A percentile compares a stretch with the other conserved stretches of the same genome.
These are phyloP conservation scores for Irpex sp. DNA, from an alignment of 1,284 basidiomycete genomes.

Conservation along the genomic window DNA sequence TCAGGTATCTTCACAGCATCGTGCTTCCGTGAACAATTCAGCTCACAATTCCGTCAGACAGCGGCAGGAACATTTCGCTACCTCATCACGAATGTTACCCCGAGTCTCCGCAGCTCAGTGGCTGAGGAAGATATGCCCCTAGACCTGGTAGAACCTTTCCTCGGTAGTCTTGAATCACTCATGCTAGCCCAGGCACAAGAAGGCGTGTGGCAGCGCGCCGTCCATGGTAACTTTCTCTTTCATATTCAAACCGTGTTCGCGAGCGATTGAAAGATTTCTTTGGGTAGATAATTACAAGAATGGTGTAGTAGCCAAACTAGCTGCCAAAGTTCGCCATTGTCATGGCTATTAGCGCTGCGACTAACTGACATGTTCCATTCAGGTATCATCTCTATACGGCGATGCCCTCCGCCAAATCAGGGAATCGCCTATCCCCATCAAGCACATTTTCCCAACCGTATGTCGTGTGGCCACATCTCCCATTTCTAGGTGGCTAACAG, in stretches of 20 bases:
- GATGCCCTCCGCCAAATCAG: constrained; percentile 49
- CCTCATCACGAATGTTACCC: constrained; percentile 55
- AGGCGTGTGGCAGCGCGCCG: constrained; percentile 94
- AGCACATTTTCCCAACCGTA: constrained; percentile 53
- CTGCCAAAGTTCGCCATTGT: constrained; percentile 53
- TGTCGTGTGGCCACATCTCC: constrained; percentile 15
- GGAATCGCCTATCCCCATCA: constrained; percentile 43
- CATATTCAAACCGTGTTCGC: not conserved
- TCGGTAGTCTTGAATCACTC: constrained; percentile 69
- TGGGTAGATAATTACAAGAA: constrained; percentile 71
- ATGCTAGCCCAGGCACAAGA: constrained; percentile 97
- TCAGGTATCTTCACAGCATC: constrained; percentile 47
- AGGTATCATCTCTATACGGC: constrained; percentile 72
- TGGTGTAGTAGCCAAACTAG: constrained; percentile 82
- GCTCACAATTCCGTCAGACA: constrained; percentile 39
- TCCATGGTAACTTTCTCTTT: constrained; percentile 54
- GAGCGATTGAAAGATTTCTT: not conserved
- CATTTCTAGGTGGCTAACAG: not conserved
- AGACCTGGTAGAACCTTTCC: constrained; percentile 65
- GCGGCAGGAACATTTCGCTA: constrained; percentile 77
- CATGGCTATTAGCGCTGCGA: not conserved
- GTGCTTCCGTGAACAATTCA: not conserved
- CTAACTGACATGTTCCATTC: not conserved
- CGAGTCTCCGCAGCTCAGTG: constrained; percentile 49
- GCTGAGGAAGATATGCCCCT: constrained; percentile 50